A percentile compares a stretch with the other conserved stretches of the same genome.
phyloP scores from a whole-genome alignment of 805 yeast species.

The Yueomyces sp. region DNA sequence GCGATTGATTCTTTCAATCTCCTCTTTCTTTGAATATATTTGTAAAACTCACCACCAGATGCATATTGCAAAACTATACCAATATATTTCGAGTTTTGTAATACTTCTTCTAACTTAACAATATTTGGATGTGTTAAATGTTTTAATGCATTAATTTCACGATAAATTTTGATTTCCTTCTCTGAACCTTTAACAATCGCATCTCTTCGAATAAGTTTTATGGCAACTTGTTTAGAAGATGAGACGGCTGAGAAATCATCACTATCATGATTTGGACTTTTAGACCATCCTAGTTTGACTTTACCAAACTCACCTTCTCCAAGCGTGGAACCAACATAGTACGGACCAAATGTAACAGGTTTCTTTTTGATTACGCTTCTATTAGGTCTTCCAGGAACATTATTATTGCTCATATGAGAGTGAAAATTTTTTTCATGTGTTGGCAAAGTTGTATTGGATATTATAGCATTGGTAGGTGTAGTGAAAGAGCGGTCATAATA shows the following conservation, averaged over 20 bases:
- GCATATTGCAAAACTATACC: conserved; percentile 96
- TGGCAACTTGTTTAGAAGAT: conserved; percentile 72
- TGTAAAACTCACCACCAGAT: conserved; percentile 93
- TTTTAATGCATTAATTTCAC: conserved; percentile 86
- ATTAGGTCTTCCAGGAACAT: not conserved
- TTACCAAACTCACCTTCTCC: conserved; percentile 99
- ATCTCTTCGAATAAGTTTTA: conserved; percentile 80
- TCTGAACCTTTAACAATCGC: conserved; percentile 78
- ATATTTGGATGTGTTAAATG: conserved; percentile 87
- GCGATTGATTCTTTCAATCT: conserved; percentile 80
- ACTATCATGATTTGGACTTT: conserved; percentile 39
- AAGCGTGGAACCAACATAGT: conserved; percentile 79
- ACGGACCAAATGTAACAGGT: conserved; percentile 79
- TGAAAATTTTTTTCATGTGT: not conserved
- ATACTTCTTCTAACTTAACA: conserved; percentile 79
- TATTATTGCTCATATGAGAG: no score
- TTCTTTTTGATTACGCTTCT: conserved; percentile 27
- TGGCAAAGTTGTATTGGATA: not conserved
- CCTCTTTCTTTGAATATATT: conserved; percentile 76
- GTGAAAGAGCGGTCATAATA: conserved; percentile 11
- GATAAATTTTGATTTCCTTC: conserved; percentile 75
- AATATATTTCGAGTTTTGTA: conserved; percentile 87
- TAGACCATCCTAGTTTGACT: conserved; percentile 92
- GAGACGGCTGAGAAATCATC: conserved; percentile 5
- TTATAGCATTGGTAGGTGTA: not conserved